phyloP scores from a whole-genome alignment of 2,329 filamentous ascomycete genomes.

The Corynespora cassiicola region DNA sequence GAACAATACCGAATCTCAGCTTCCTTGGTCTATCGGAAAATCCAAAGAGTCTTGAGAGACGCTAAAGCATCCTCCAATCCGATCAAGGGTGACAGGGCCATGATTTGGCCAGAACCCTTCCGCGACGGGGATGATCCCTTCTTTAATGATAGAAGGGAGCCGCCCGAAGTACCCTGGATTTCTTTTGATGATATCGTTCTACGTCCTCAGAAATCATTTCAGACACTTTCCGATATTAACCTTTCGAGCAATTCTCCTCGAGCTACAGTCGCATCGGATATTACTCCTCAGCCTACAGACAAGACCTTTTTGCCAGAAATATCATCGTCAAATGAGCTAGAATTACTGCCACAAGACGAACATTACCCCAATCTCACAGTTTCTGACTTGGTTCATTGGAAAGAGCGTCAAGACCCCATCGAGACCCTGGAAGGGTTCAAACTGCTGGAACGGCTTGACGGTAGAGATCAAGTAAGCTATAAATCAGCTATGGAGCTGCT shows the following conservation, averaged over 20 bases:
- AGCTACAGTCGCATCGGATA: too few species aligned
- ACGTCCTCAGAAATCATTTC: too few species aligned
- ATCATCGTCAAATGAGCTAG: conserved; percentile 2
- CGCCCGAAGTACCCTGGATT: too few species aligned
- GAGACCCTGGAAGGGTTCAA: conserved; percentile 5
- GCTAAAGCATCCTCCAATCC: background rate
- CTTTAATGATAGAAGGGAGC: conserved; percentile 12
- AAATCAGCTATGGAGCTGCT: background rate
- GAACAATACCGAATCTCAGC: conserved; percentile 3
- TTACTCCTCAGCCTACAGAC: too few species aligned
- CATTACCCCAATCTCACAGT: conserved; percentile 1
- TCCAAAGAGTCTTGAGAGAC: conserved; percentile 4
- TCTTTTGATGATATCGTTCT: too few species aligned
- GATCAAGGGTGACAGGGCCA: conserved; percentile 6
- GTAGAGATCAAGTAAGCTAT: conserved; percentile 22
- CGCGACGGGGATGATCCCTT: conserved; percentile 3
- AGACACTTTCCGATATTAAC: too few species aligned
- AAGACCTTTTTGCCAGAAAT: too few species aligned
- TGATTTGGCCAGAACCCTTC: conserved; percentile 4
- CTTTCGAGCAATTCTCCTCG: too few species aligned
- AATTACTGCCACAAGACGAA: background rate
- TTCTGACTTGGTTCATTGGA: conserved; percentile 2
- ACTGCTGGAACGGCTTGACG: conserved; percentile 5
- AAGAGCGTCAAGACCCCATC: conserved; percentile 1
- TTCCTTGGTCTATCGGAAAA: conserved; percentile 4